Evolutionary conservation across 2,329 filamentous ascomycete species (phyloP), one percentile per base, ranked within the genome.

Genomic region (Exophiala lecanii-corni): DNA sequence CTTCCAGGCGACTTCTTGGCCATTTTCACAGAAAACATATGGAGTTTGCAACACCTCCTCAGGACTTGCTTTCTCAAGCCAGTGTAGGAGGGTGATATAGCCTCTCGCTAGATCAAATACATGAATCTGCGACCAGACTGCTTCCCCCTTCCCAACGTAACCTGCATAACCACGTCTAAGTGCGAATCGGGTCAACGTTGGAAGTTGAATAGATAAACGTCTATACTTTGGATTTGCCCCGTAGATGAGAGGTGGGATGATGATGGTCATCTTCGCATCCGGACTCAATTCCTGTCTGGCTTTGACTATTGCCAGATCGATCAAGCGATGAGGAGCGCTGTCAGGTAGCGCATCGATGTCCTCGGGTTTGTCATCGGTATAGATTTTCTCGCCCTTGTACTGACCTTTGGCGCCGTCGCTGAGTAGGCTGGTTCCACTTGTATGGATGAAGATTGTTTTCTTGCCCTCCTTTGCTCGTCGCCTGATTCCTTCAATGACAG

Each of bases 21-120:
- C 67, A 20, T 65, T 59, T 33, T 75, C 71, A 56, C 63, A 68
- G 59, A 74, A 75, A 55, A 67, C 74, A 54, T 74, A 75, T 0
- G 69, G 70, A 45, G 74, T 72, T 21, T 62, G 45, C 2, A 68
- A 51, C 1, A 66, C 47, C 5, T 64, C 55, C 5, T 53, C 44
- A 0, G 60, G 44, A 2, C 59, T 39, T 0, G 57, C 49, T 5
- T 51, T 34, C 43, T 74, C 72, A 13, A 74, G 57, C 43, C 64
- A 62, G 50, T 72, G 69, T n/a, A 75, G 55, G 1, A 75, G 47
- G 0, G 61, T 57, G 5, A 71, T 51, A 49, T 73, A 74, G 0
- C 59, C 72, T 4, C 66, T 53, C 3, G 71, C 70, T 2, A 75
- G 58, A 53, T 75, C 72, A 13, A 59, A 41, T 5, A 75, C 72